Evolutionary conservation across 2,329 filamentous ascomycete species (phyloP).

Genomic region (Venturia pyrina): DNA sequence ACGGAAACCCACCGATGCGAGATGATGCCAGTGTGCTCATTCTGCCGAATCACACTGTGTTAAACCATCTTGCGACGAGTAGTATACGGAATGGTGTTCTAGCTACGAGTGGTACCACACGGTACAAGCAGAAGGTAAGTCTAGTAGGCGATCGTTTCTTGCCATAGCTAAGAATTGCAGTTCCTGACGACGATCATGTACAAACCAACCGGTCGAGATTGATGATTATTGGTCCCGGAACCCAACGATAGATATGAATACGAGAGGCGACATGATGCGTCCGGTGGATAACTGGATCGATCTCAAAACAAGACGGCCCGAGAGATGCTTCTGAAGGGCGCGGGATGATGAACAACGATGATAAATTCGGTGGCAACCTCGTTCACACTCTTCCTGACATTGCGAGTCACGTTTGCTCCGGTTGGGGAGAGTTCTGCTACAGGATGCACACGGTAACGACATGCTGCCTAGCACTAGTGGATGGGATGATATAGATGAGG

Average conservation of each 20-base stretch:
- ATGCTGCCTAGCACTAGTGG: background rate
- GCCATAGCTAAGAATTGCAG: constrained; percentile 36
- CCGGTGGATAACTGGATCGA: background rate
- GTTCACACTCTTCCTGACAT: background rate
- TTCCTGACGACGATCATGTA: constrained; percentile 98
- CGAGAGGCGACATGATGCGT: background rate
- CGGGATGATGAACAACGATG: background rate
- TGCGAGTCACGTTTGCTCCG: background rate
- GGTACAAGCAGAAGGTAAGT: constrained; percentile 85
- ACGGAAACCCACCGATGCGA: constrained; percentile 84
- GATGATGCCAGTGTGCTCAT: constrained; percentile 96
- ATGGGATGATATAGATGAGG: background rate
- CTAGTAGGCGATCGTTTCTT: background rate
- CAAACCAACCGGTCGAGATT: constrained; percentile 57
- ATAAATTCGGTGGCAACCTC: background rate
- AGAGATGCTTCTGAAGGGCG: background rate
- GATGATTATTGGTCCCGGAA: background rate
- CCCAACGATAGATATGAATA: background rate
- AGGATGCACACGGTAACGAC: background rate
- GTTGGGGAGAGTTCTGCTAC: background rate
- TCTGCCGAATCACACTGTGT: constrained; percentile 92
- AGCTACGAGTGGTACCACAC: constrained; percentile 91
- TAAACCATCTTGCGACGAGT: constrained; percentile 94
- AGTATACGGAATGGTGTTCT: constrained; percentile 96
- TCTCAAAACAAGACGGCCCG: background rate